phyloP scores from a whole-genome alignment of 768 basidiomycete species.

The Suillus fuscotomentosus region DNA sequence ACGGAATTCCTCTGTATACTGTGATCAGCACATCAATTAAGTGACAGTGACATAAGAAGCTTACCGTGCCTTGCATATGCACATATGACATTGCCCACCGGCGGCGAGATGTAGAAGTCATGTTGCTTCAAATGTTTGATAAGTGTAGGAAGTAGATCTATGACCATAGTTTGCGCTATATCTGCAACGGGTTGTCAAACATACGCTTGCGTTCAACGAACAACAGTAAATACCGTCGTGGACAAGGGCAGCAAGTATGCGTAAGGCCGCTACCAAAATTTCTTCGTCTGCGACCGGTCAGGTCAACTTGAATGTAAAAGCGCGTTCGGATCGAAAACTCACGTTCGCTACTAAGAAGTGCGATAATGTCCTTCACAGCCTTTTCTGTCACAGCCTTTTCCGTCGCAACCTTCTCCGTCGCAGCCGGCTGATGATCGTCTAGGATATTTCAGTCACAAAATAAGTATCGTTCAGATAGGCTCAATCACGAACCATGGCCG shows the following conservation, averaged over 20 bases:
- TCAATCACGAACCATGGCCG: neutral
- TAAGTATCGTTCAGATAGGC: neutral
- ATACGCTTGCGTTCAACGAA: neutral
- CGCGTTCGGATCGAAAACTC: neutral
- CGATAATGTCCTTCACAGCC: neutral
- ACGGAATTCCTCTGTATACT: neutral
- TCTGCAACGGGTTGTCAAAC: neutral
- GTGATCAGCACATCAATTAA: neutral
- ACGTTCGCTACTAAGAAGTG: conserved; percentile 1
- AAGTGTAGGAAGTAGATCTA: neutral
- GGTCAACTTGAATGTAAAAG: neutral
- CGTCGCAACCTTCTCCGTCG: too few species aligned
- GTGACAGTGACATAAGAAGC: too few species aligned
- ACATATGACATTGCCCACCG: conserved; percentile 6
- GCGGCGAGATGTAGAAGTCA: conserved; percentile 6
- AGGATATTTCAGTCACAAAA: neutral
- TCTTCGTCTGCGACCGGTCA: neutral
- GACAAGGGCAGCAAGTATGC: conserved; percentile 8
- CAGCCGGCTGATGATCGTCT: neutral
- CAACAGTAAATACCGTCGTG: neutral
- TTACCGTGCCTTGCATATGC: neutral
- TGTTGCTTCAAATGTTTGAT: conserved; percentile 1
- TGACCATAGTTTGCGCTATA: neutral
- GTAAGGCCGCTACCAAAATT: conserved; percentile 1
- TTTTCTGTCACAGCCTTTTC: neutral